Percentiles rank a stretch among this genome's conserved stretches.
Conservation (phyloP, 768 basidiomycete species). For the Boletus pseudopeckii region DNA sequence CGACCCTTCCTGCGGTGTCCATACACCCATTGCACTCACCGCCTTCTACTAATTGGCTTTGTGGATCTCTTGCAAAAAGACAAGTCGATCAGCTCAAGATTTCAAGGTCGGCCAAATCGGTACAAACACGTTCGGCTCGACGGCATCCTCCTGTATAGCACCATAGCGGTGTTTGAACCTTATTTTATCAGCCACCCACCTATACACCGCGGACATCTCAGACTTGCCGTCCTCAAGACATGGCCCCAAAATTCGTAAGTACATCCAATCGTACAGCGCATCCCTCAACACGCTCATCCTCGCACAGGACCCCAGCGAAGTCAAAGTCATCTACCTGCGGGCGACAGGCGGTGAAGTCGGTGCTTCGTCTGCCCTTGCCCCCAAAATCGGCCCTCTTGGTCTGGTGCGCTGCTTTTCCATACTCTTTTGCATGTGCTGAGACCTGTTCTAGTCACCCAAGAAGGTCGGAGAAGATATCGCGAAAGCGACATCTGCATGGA, state of each 20-base stretch:
- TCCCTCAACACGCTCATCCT: constrained; percentile 1
- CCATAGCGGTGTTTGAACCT: constrained; percentile 50
- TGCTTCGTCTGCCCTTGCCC: constrained; percentile 96
- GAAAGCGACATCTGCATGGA: constrained; percentile 97
- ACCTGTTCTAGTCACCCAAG: constrained; percentile 80
- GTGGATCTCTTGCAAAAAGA: constrained; percentile 12
- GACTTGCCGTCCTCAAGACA: constrained; percentile 33
- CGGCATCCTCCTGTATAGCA: constrained; percentile 53
- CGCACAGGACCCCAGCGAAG: constrained; percentile 89
- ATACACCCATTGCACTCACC: constrained; percentile 69
- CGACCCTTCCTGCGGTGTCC: constrained; percentile 75
- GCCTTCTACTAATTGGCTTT: constrained; percentile 23
- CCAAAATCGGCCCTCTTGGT: constrained; percentile 99
- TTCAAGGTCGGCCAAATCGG: constrained; percentile 30
- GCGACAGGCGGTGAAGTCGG: constrained; percentile 99
- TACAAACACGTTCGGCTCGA: constrained; percentile 33
- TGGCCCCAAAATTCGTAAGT: constrained; percentile 80
- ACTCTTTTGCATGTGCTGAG: constrained; percentile 10
- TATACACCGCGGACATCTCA: background rate
- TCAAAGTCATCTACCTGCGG: constrained; percentile 98
- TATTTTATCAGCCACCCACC: constrained; percentile 37
- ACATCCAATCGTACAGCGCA: background rate
- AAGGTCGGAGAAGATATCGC: constrained; percentile 99
- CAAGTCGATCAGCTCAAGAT: background rate
- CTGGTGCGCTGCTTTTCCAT: constrained; percentile 56